phyloP scores from a whole-genome alignment of 2,329 filamentous ascomycete species.

The Dactylonectria macrodidyma region DNA sequence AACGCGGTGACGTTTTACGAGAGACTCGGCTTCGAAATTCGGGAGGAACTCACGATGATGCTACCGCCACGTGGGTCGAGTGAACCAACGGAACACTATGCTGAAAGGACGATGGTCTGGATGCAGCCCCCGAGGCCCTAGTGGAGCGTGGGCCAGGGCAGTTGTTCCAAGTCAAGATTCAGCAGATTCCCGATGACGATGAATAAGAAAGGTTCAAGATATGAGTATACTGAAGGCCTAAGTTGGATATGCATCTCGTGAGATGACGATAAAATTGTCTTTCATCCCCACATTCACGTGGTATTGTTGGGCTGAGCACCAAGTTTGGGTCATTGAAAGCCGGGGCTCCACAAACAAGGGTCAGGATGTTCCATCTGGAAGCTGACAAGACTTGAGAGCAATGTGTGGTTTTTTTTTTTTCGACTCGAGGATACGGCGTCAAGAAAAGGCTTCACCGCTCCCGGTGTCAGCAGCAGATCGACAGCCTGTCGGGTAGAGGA shows the following conservation, averaged over 20 bases:
- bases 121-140: slow-evolving; percentile 26
- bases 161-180: background rate
- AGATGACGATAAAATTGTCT: slow-evolving; percentile 28
- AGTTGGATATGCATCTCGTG: slow-evolving; percentile 26
- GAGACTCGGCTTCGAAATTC: slow-evolving; percentile 53
- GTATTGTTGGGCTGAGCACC: slow-evolving; percentile 27
- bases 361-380: slow-evolving; percentile 15
- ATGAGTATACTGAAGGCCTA: slow-evolving; percentile 10
- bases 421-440: slow-evolving; percentile 5
- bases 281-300: slow-evolving; percentile 47
- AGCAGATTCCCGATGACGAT: slow-evolving; percentile 19
- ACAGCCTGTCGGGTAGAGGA: slow-evolving; percentile 14
- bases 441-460: slow-evolving; percentile 25
- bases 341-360: slow-evolving; percentile 33
- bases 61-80: slow-evolving; percentile 50
- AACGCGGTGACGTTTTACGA: slow-evolving; percentile 57
- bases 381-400: slow-evolving; percentile 2
- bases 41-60: slow-evolving; percentile 53
- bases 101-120: slow-evolving; percentile 54
- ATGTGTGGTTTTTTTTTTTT: background rate
- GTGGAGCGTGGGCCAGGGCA: slow-evolving; percentile 19
- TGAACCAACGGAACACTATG: slow-evolving; percentile 52
- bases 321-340: slow-evolving; percentile 29
- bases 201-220: slow-evolving; percentile 26
- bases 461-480: slow-evolving; percentile 5